Evolutionary conservation across 208 protist genomes (phyloP).

Genomic region (Acanthamoeba comandoni): DNA sequence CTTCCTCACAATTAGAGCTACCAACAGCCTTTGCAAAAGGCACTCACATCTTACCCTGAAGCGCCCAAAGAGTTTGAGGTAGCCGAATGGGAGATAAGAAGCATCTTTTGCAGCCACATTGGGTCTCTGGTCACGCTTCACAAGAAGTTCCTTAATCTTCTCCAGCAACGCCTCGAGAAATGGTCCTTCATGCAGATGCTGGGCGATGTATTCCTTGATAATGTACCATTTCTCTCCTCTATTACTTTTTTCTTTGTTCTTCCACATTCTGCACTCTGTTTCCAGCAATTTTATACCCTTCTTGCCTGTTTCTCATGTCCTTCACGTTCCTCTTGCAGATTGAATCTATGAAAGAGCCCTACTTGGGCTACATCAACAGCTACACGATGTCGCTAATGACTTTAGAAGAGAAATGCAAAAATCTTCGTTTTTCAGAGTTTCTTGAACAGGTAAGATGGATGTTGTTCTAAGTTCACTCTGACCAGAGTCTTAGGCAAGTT

Average conservation of each 20-base stretch:
- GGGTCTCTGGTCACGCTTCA: too few species aligned
- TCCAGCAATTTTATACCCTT: not conserved
- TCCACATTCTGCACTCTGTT: not conserved
- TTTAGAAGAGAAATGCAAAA: conserved; percentile 28
- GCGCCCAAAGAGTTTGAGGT: too few species aligned
- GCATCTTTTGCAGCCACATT: too few species aligned
- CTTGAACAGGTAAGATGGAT: too few species aligned
- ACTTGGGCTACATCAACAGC: conserved; percentile 33
- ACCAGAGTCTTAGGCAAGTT: too few species aligned
- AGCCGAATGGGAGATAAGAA: too few species aligned
- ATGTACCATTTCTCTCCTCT: not conserved
- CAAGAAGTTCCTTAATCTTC: not conserved
- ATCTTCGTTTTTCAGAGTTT: not conserved
- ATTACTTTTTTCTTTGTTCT: not conserved
- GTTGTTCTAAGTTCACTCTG: too few species aligned
- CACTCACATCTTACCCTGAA: too few species aligned
- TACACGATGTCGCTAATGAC: conserved; percentile 20
- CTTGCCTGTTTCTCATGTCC: not conserved
- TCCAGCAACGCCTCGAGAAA: not conserved
- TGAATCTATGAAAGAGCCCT: conserved; percentile 18
- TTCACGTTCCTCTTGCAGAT: not conserved
- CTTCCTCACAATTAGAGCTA: too few species aligned
- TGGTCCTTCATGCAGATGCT: conserved; percentile 10
- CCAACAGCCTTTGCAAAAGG: too few species aligned
- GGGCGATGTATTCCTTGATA: conserved; percentile 8